phyloP scores from a whole-genome alignment of 2,329 filamentous ascomycete genomes.

The Mycocentrospora acerina region DNA sequence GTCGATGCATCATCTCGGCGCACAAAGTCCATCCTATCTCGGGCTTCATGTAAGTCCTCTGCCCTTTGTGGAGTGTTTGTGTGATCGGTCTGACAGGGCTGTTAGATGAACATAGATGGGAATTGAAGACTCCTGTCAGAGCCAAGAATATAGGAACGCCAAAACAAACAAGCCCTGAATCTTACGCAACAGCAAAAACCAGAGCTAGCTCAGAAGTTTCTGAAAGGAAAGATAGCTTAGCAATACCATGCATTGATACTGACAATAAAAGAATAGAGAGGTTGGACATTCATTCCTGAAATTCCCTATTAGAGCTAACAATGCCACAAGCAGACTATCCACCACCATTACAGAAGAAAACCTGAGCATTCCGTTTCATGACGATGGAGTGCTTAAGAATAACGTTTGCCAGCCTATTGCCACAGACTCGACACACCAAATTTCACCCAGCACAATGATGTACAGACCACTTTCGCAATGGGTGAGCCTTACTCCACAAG shows the following conservation, averaged over 20 bases:
- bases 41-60: conserved; percentile 27
- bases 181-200: conserved; percentile 23
- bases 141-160: conserved; percentile 23
- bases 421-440: conserved; percentile 5
- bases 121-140: conserved; percentile 20
- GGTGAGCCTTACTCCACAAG: conserved; percentile 33
- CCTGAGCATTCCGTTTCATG: too few species aligned
- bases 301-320: too few species aligned
- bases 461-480: conserved; percentile 37
- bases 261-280: background rate
- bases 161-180: conserved; percentile 23
- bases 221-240: conserved; percentile 3
- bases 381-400: too few species aligned
- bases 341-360: too few species aligned
- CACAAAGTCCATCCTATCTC: conserved; percentile 30
- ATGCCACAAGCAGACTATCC: too few species aligned
- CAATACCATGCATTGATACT: background rate
- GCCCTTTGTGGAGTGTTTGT: background rate
- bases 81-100: conserved; percentile 5
- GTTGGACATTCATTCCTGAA: too few species aligned
- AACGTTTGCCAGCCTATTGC: background rate
- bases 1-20: conserved; percentile 32
- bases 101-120: conserved; percentile 31
- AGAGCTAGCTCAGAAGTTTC: conserved; percentile 17
- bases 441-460: background rate